Base-by-base conservation (phyloP, 768 basidiomycete genomes). In the Naganishia onofrii region DNA sequence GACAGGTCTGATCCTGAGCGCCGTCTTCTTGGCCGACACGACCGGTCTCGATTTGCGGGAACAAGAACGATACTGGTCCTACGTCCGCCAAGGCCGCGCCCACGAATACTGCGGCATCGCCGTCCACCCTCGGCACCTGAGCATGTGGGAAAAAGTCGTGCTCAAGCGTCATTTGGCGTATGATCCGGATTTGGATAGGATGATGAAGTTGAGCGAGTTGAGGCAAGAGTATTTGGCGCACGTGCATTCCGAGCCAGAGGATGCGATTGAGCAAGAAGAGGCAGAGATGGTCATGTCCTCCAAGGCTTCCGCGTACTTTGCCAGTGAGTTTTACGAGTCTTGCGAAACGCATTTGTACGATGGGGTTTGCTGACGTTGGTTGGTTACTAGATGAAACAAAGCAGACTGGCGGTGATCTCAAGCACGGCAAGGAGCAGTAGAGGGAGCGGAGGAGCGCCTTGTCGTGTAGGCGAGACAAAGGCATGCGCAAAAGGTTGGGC, bases 1-100 rank as follows among this genome's bases (percentile, higher is more conserved):
- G 23, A 73, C 74, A 69, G 77, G 77, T 28, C 74, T 72, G 58
- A 66, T 73, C 68, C 44, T 78, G 70, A 78, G 76, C 67, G 31
- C 52, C 58, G 31, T 79, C 58, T 80, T 76, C 72, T 76, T 82
- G 51, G 81, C 81, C 69, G 83, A 83, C 67, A 82, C 81, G 3
- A 83, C 83, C 26, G 83, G 83, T 42, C 73, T 83, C 23, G 83
- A 83, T 69, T 76, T 83, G 3, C 73, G 79, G 53, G 82, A 82
- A 73, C 81, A 82, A 67, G 82, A 83, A 70, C 77, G 82, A 63
- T 82, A 82, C 76, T 82, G 81, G 80, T 65, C 71, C 6, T 81
- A 73, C 67, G 82, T 83, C 28, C 73, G 80, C 21, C 72, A 73
- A 21, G 82, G 82, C 2, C 72, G 75, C 38, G 74, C 77, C 10